Evolutionary conservation across 495 filamentous ascomycete genomes (phyloP).

Genomic region (Lophium mytilinum): DNA sequence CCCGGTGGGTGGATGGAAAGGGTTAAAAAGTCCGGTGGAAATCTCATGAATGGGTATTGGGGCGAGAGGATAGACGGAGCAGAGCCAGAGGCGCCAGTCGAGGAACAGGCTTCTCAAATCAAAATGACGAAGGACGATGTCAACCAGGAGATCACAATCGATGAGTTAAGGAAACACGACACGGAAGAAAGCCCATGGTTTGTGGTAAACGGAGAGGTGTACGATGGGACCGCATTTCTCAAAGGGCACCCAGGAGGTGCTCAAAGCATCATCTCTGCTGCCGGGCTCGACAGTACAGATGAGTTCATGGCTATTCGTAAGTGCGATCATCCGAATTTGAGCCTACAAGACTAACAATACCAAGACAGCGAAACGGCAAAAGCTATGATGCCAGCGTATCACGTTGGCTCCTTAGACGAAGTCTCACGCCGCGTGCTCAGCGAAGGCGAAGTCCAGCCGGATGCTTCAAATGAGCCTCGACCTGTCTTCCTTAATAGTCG

Average conservation of each 20-base stretch:
- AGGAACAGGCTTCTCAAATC: slow-evolving; percentile 53
- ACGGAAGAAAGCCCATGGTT: slow-evolving; percentile 74
- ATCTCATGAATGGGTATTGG: slow-evolving; percentile 79
- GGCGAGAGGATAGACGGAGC: slow-evolving; percentile 64
- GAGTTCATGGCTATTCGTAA: slow-evolving; percentile 93
- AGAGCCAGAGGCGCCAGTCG: slow-evolving; percentile 36
- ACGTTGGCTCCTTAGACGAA: slow-evolving; percentile 70
- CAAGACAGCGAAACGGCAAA: slow-evolving; percentile 88
- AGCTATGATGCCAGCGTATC: slow-evolving; percentile 81
- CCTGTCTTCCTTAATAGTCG: slow-evolving; percentile 62
- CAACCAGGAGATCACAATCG: slow-evolving; percentile 53
- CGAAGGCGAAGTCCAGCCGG: slow-evolving; percentile 25
- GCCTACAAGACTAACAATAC: slow-evolving; percentile 5
- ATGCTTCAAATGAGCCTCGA: slow-evolving; percentile 36
- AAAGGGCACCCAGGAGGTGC: slow-evolving; percentile 85
- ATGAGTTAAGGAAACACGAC: slow-evolving; percentile 66
- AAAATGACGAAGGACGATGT: slow-evolving; percentile 72
- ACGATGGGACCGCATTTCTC: slow-evolving; percentile 78
- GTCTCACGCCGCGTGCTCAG: slow-evolving; percentile 47
- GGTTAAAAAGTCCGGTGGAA: slow-evolving; percentile 80
- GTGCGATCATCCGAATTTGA: slow-evolving; percentile 25
- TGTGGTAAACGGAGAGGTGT: slow-evolving; percentile 84
- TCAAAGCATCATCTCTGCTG: slow-evolving; percentile 75
- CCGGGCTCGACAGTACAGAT: slow-evolving; percentile 79
- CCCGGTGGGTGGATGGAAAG: slow-evolving; percentile 93